Evolutionary conservation across 2,329 filamentous ascomycete genomes (phyloP).

Genomic region (Verticillium tricorpus): DNA sequence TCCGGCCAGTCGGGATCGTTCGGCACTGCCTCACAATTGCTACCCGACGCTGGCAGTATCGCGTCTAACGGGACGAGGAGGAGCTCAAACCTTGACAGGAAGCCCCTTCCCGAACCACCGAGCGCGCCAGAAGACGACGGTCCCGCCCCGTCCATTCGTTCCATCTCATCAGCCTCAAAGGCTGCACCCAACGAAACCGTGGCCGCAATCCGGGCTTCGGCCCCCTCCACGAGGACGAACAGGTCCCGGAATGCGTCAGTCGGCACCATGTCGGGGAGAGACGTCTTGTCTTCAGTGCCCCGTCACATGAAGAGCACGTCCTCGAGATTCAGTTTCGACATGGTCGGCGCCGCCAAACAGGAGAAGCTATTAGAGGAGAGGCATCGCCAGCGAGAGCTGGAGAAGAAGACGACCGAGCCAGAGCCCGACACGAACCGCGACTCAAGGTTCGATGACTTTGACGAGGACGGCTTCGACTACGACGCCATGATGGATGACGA

Average conservation of each 20-base stretch:
- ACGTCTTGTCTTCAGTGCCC: conserved; percentile 46
- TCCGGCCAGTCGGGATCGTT: conserved; percentile 18
- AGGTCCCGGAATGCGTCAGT: conserved; percentile 48
- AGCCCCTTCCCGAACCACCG: conserved; percentile 20
- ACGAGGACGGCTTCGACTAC: conserved; percentile 57
- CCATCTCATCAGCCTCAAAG: conserved; percentile 28
- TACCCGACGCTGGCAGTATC: conserved; percentile 20
- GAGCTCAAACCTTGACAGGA: conserved; percentile 9
- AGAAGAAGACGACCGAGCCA: conserved; percentile 45
- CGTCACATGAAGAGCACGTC: conserved; percentile 72
- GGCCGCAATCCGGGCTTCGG: conserved; percentile 17
- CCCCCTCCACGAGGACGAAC: conserved; percentile 30
- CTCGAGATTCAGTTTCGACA: conserved; percentile 78
- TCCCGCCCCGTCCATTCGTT: conserved; percentile 15
- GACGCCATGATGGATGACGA: conserved; percentile 63
- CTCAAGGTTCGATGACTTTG: conserved; percentile 57
- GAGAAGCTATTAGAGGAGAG: conserved; percentile 69
- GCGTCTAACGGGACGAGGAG: conserved; percentile 16
- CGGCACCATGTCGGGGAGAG: conserved; percentile 33
- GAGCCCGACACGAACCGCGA: conserved; percentile 33
- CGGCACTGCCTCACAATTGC: conserved; percentile 19
- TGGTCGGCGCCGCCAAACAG: conserved; percentile 64
- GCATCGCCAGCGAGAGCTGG: conserved; percentile 62
- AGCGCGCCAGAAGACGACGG: conserved; percentile 30
- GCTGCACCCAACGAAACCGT: conserved; percentile 20